These are phyloP conservation scores for Coprinellus micaceus DNA, from an alignment of 768 basidiomycete species.

Conservation along the genomic window DNA sequence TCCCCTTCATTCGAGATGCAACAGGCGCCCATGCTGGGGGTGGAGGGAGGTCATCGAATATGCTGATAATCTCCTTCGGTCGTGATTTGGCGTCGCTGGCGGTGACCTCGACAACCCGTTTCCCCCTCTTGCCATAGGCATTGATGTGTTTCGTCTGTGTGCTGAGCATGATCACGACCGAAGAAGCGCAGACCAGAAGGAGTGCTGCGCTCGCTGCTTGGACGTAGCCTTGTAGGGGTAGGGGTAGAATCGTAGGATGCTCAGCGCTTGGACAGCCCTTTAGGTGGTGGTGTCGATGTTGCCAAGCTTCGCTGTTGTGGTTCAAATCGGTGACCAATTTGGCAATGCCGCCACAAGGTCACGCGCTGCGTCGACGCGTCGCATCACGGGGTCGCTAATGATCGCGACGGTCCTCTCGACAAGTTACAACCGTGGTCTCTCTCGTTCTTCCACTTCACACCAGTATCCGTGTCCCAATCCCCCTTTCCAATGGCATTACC, in stretches of 20 bases:
- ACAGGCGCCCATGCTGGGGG: slow-evolving; percentile 23
- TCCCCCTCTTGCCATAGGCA: slow-evolving; percentile 60
- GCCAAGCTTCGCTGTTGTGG: not conserved
- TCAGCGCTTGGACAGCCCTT: too few species aligned
- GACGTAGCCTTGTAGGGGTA: slow-evolving; percentile 7
- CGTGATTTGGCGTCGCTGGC: slow-evolving; percentile 15
- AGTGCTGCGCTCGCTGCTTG: slow-evolving; percentile 6
- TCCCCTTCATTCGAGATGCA: slow-evolving; percentile 16
- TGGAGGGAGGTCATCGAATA: slow-evolving; percentile 45
- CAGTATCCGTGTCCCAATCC: not conserved
- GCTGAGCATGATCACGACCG: slow-evolving; percentile 45
- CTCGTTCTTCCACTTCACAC: not conserved
- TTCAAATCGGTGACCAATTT: not conserved
- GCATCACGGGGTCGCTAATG: slow-evolving; percentile 12
- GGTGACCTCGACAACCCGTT: slow-evolving; percentile 54
- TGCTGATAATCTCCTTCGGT: slow-evolving; percentile 30
- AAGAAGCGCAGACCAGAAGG: slow-evolving; percentile 17
- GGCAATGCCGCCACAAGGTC: slow-evolving; percentile 19
- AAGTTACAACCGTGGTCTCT: not conserved
- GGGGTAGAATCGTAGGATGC: too few species aligned
- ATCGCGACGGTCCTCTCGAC: too few species aligned
- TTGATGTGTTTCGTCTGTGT: slow-evolving; percentile 62
- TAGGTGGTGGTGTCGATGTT: too few species aligned
- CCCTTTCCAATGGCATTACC: slow-evolving; percentile 69
- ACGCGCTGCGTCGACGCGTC: slow-evolving; percentile 13